Base-by-base conservation (phyloP, 345 rosid species). In the Boechera divaricarpa region DNA sequence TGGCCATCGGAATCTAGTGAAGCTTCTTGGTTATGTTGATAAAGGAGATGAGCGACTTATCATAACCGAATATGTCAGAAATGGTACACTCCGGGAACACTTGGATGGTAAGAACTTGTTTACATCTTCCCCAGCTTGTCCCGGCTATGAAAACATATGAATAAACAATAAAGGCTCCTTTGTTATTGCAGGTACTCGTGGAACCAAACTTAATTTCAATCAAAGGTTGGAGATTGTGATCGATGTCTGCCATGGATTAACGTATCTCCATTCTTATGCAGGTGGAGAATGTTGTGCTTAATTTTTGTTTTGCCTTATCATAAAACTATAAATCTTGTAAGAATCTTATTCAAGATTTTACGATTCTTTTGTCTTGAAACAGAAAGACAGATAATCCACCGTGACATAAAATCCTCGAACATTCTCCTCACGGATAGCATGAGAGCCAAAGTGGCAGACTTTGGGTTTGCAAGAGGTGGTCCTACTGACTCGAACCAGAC, bases 381-480 rank as follows among this genome's bases (percentile, higher is more conserved):
- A 95, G 99, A 89, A 82, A 95, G 87, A 79, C 97, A 86, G 79
- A 92, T 95, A 21, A 95, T 95, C 67, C 98, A 95, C 75, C 88
- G 99, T 67, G 99, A 92, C 42, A 91, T 95, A 76, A 95, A 95
- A 72, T 88, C 99, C 41, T 92, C 99, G 29, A 95, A 92, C 88
- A 89, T 95, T 70, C 93, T 95, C 76, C 79, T 95, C 67, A 92
- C 98, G 39, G 96, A 91, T 63, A 86, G 87, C 81, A 80, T 95
- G 97, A 88, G 96, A 85, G 98, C 98, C 64, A 95, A 95, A 82
- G 98, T 95, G 59, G 92, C 97, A 7, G 97, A 95, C 83, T 95
- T 95, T 54, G 99, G 99, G 52, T 95, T 95, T 51, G 98, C 98
- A 44, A 88, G 89, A 83, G 82, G 85, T n/a, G 98, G 96, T 55